phyloP scores from a whole-genome alignment of 2,329 filamentous ascomycete species.

The Lachnellula willkommii region DNA sequence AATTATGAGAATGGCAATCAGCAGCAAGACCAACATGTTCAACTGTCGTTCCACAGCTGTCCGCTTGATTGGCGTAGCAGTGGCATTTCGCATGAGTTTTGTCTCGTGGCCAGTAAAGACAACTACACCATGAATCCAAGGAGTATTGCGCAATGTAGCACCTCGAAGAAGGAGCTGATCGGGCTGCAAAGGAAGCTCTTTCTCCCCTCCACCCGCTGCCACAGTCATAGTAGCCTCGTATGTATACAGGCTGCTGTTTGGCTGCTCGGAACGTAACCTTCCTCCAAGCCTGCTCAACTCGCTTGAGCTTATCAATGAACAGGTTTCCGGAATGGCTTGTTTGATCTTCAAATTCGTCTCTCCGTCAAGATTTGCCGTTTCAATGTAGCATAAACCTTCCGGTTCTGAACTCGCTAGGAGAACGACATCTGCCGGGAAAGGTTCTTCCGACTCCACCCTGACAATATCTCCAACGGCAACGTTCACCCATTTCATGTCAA shows the following conservation, averaged over 20 bases:
- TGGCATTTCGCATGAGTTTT: conserved; percentile 98
- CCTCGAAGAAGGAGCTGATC: conserved; percentile 91
- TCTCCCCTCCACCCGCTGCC: conserved; percentile 84
- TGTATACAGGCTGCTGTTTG: conserved; percentile 96
- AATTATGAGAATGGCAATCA: conserved; percentile 75
- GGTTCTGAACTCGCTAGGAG: conserved; percentile 92
- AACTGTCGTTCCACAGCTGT: conserved; percentile 93
- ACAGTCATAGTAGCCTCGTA: conserved; percentile 96
- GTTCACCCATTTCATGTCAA: conserved; percentile 89
- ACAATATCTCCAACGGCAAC: conserved; percentile 89
- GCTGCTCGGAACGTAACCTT: conserved; percentile 87
- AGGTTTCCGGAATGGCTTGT: conserved; percentile 90
- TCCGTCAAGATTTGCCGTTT: conserved; percentile 94
- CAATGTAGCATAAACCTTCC: conserved; percentile 96
- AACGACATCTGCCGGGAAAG: conserved; percentile 91
- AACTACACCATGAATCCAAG: conserved; percentile 93
- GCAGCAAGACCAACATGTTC: conserved; percentile 86
- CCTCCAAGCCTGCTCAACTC: conserved; percentile 84
- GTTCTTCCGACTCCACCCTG: conserved; percentile 87
- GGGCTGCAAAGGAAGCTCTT: conserved; percentile 81
- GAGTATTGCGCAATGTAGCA: conserved; percentile 90
- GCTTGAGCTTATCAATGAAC: conserved; percentile 75
- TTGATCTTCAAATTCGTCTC: conserved; percentile 99
- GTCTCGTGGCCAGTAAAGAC: conserved; percentile 98
- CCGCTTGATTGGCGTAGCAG: conserved; percentile 92